Conservation (phyloP, 2,329 filamentous ascomycete species). For the Claviceps cyperi region DNA sequence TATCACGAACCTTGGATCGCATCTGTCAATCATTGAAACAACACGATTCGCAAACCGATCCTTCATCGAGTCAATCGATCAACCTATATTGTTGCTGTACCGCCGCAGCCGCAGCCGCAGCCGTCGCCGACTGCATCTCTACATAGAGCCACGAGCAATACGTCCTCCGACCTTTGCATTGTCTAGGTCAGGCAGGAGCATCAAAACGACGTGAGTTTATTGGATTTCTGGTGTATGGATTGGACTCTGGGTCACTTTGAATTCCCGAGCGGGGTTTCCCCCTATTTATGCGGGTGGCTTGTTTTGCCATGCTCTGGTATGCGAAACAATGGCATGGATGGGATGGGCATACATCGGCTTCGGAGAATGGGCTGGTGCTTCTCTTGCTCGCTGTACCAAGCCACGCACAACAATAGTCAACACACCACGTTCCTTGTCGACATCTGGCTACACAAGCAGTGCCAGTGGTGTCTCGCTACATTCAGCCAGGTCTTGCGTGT, state of each 20-base stretch:
- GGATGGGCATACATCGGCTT: not conserved
- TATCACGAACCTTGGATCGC: not conserved
- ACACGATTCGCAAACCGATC: not conserved
- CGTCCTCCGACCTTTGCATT: not conserved
- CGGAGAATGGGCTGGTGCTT: not conserved
- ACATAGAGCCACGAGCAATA: not conserved
- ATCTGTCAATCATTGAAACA: not conserved
- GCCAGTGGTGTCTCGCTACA: too few relatives aligned
- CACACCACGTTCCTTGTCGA: too few relatives aligned
- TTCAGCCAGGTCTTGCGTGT: not conserved
- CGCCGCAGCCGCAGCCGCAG: not conserved
- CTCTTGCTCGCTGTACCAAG: not conserved
- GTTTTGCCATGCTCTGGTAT: conserved; percentile 2
- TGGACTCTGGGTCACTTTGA: not conserved
- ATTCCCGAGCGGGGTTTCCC: not conserved
- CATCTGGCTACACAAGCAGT: too few relatives aligned
- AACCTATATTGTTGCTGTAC: not conserved
- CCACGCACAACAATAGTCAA: too few relatives aligned
- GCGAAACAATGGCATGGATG: conserved; percentile 5
- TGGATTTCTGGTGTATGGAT: not conserved
- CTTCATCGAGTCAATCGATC: not conserved
- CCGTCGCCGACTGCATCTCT: not conserved
- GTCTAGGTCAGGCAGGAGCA: not conserved
- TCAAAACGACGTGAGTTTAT: conserved; percentile 1
- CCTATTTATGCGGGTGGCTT: conserved; percentile 3